These are phyloP conservation scores for Plasmodium malariae DNA, from an alignment of 169 alveolate genomes.

Conservation along the genomic window DNA sequence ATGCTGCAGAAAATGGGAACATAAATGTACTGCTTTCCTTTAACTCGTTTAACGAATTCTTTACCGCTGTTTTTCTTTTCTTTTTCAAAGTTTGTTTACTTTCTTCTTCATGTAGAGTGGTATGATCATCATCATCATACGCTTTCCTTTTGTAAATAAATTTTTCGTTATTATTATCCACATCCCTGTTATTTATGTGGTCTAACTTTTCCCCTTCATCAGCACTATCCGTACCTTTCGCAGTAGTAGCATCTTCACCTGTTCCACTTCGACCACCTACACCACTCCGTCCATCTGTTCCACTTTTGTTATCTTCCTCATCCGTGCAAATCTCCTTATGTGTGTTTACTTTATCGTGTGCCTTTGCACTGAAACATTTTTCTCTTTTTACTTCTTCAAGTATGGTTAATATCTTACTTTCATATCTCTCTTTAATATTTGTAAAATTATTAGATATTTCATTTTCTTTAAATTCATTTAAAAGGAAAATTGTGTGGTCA, in stretches of 20 bases:
- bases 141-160: too few species aligned
- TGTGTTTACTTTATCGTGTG: neutral
- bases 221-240: neutral
- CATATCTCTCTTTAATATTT: conserved; percentile 14
- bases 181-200: too few species aligned
- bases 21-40: too few species aligned
- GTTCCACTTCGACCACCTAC: neutral
- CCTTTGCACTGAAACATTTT: neutral
- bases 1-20: too few species aligned
- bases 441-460: conserved; percentile 17
- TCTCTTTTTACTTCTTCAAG: conserved; percentile 24
- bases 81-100: too few species aligned
- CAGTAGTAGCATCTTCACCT: neutral
- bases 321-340: too few species aligned
- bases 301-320: neutral
- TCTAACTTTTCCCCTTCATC: neutral
- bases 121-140: too few species aligned
- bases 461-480: conserved; percentile 16
- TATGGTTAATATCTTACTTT: neutral
- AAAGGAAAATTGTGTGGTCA: neutral
- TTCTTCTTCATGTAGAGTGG: too few species aligned
- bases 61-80: too few species aligned
- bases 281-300: neutral
- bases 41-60: too few species aligned
- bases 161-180: too few species aligned